Base-by-base conservation (phyloP, 2,329 filamentous ascomycete species). In the Penicillium sp. region DNA sequence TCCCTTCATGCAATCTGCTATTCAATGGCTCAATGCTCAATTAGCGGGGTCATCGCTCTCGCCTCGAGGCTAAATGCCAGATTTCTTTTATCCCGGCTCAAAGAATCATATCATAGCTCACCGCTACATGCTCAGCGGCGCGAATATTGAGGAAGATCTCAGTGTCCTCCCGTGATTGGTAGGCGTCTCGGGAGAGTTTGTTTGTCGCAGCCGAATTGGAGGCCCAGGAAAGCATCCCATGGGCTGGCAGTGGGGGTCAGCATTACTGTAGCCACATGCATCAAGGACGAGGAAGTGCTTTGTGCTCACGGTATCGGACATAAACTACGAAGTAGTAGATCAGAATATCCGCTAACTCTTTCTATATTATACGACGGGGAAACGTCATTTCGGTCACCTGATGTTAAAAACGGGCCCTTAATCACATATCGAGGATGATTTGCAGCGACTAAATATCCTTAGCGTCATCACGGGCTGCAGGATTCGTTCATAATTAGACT, bases 71-170 rank as follows among this genome's bases (percentile, higher is more conserved):
- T 41, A 39, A 38, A 41, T 50, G 31, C 39, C n/a, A 41, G 34
- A 36, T 34, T 53, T 41, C 25, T 47, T 46, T 43, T 38, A 29
- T 53, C 27, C n/a, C 41, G n/a, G 16, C 46, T 46, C 40, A 40
- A 50, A 41, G 49, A 36, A 55, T 43, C 46, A 62, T 50, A 52
- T 53, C 58, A 59, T 25, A 59, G 53, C 59, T 63, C 65, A 67
- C 65, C 65, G 65, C 65, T 64, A 67, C 46, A 65, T 67, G 62
- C 27, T 47, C 45, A 40, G 44, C 31, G 39, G 54, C 60, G 47
- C 38, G 43, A 53, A 63, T 63, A 53, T 55, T 31, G 36, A 53
- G 29, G 44, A 39, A 50, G 23, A 59, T 23, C 21, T 38, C 29
- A n/a, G 39, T 50, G 29, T 31, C 25, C 21, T 48, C 10, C 15